Conservation (phyloP, 2,329 filamentous ascomycete species). For the Magnaporthales sp. region DNA sequence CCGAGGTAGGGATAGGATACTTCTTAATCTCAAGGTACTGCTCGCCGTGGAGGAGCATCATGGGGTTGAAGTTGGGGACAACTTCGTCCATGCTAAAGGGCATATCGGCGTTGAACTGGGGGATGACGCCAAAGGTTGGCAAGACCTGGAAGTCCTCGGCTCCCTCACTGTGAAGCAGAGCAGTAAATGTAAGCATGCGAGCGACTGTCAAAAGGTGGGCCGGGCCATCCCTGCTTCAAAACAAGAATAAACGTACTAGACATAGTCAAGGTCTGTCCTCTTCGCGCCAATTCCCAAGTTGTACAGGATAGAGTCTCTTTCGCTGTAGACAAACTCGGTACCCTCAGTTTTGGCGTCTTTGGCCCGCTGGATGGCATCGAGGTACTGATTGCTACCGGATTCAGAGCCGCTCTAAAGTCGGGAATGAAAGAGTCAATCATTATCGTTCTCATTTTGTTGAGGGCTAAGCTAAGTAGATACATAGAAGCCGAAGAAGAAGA, state of each 20-base stretch:
- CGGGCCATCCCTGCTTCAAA: background rate
- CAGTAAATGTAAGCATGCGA: background rate
- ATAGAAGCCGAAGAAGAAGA: background rate
- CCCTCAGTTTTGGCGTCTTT: conserved; percentile 62
- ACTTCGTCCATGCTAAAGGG: conserved; percentile 76
- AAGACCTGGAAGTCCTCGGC: conserved; percentile 87
- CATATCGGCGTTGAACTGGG: conserved; percentile 76
- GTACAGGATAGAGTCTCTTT: conserved; percentile 88
- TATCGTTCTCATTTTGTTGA: conserved; percentile 6
- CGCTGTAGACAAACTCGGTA: conserved; percentile 73
- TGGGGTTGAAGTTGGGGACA: conserved; percentile 91
- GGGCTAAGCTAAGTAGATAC: background rate
- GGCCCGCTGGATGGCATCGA: conserved; percentile 67
- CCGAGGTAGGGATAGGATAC: conserved; percentile 82
- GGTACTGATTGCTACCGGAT: conserved; percentile 50
- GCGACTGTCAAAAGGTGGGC: background rate
- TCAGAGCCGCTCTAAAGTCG: conserved; percentile 15
- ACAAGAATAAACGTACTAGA: conserved; percentile 48
- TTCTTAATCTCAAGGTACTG: conserved; percentile 94
- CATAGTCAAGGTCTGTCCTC: conserved; percentile 74
- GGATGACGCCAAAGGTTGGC: conserved; percentile 93
- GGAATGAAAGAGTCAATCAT: conserved; percentile 9
- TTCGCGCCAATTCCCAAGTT: conserved; percentile 92
- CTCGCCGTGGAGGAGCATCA: conserved; percentile 98
- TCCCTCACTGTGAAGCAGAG: conserved; percentile 52